phyloP scores from a whole-genome alignment of 768 basidiomycete species.

The Auricularia cornea region DNA sequence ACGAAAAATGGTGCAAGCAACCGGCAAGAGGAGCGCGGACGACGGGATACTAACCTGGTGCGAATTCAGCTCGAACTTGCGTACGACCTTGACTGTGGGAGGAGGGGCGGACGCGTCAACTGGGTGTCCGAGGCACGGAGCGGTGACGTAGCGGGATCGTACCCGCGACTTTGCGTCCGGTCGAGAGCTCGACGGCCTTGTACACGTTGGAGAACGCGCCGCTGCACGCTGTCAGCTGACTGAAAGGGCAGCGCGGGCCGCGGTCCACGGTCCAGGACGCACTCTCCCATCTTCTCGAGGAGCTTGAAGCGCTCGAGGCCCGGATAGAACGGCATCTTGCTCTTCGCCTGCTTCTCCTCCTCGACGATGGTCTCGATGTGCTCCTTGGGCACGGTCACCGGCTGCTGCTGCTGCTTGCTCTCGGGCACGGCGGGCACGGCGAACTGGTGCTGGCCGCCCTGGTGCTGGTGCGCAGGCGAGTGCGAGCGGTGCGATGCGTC shows the following conservation, averaged over 20 bases:
- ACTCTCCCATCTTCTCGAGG: slow-evolving; percentile 90
- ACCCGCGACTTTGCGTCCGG: slow-evolving; percentile 79
- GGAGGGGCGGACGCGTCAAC: slow-evolving; percentile 12
- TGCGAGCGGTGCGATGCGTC: slow-evolving; percentile 11
- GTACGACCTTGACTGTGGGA: slow-evolving; percentile 78
- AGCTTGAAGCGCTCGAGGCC: slow-evolving; percentile 76
- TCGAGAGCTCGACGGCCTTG: slow-evolving; percentile 72
- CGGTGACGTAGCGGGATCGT: slow-evolving; percentile 19
- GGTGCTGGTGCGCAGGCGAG: slow-evolving; percentile 22
- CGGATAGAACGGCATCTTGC: slow-evolving; percentile 76
- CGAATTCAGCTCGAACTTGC: slow-evolving; percentile 85
- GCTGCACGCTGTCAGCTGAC: slow-evolving; percentile 29
- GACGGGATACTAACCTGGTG: slow-evolving; percentile 64
- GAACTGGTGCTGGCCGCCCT: slow-evolving; percentile 23
- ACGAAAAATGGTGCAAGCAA: slow-evolving; percentile 18
- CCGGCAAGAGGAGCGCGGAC: slow-evolving; percentile 15
- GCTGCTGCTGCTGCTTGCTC: slow-evolving; percentile 6
- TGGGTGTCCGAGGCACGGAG: slow-evolving; percentile 2
- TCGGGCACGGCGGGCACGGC: slow-evolving; percentile 7
- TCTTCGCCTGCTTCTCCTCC: slow-evolving; percentile 64
- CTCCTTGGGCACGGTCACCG: slow-evolving; percentile 9
- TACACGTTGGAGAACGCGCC: slow-evolving; percentile 99
- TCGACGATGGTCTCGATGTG: slow-evolving; percentile 46
- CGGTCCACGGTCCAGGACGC: slow-evolving; percentile 30
- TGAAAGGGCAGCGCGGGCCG: too few relatives aligned